phyloP scores from a whole-genome alignment of 768 basidiomycete species.

The Baorangia bicolor region DNA sequence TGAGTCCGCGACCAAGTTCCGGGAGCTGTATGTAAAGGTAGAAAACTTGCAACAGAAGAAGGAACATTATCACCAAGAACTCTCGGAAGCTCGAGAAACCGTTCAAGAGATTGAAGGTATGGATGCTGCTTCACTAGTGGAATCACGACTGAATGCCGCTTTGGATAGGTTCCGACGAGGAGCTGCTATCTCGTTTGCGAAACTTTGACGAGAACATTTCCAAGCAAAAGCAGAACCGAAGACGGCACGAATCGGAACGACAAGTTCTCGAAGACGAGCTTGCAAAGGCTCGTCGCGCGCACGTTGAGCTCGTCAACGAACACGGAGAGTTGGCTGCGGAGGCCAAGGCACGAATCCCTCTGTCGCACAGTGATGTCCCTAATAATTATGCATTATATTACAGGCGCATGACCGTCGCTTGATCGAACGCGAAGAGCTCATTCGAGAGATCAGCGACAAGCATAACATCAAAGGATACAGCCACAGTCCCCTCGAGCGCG shows the following conservation, averaged over 20 bases:
- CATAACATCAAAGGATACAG: slow-evolving; percentile 75
- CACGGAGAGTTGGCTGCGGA: slow-evolving; percentile 74
- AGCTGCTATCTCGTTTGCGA: slow-evolving; percentile 54
- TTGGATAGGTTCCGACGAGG: slow-evolving; percentile 65
- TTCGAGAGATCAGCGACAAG: slow-evolving; percentile 66
- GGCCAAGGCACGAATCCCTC: slow-evolving; percentile 52
- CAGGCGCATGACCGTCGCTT: slow-evolving; percentile 77
- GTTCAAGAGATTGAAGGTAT: slow-evolving; percentile 66
- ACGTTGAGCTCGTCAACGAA: slow-evolving; percentile 54
- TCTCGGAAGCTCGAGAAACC: slow-evolving; percentile 60
- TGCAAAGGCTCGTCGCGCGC: slow-evolving; percentile 43
- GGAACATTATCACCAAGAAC: slow-evolving; percentile 57
- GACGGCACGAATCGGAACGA: slow-evolving; percentile 47
- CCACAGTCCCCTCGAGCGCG: slow-evolving; percentile 64
- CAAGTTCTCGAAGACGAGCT: slow-evolving; percentile 67
- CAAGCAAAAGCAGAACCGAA: slow-evolving; percentile 48
- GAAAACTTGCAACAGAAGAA: slow-evolving; percentile 63
- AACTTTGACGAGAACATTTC: slow-evolving; percentile 61
- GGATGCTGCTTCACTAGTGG: too few species aligned
- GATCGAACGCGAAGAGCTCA: slow-evolving; percentile 65
- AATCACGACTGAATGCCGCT: neutral
- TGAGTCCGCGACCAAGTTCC: slow-evolving; percentile 80
- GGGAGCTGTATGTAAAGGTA: slow-evolving; percentile 75
- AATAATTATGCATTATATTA: neutral
- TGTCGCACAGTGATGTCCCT: neutral